Evolutionary conservation across 1,284 basidiomycete genomes (phyloP).

Genomic region (Puccinia horiana): DNA sequence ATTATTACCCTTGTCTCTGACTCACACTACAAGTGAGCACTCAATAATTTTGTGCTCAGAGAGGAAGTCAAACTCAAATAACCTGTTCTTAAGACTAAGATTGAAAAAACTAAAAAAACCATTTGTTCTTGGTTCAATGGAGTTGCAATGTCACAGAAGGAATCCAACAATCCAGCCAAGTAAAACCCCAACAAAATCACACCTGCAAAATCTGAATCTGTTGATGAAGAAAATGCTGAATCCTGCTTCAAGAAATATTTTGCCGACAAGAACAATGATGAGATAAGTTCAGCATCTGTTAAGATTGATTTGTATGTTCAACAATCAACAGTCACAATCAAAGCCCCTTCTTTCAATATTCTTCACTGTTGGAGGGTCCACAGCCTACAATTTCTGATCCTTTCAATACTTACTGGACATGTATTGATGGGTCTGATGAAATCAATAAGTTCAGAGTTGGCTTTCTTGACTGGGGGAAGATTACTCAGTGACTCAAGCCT

Average conservation of each 20-base stretch:
- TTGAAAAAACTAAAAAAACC: not conserved
- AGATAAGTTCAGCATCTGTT: not conserved
- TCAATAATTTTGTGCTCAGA: not conserved
- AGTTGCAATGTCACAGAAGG: not conserved
- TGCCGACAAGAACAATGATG: not conserved
- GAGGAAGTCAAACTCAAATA: not conserved
- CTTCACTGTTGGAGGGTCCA: not conserved
- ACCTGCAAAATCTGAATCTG: not conserved
- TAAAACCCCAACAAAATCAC: not conserved
- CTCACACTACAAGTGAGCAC: not conserved
- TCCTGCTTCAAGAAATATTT: not conserved
- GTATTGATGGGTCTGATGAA: not conserved
- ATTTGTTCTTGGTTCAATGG: not conserved
- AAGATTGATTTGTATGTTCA: not conserved
- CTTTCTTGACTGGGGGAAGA: constrained; percentile 2
- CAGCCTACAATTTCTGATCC: not conserved
- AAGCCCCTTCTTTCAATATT: not conserved
- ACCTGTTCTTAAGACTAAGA: not conserved
- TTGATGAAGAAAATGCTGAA: not conserved
- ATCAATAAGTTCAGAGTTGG: not conserved
- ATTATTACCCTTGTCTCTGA: not conserved
- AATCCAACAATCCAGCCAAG: not conserved
- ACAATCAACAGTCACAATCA: not conserved
- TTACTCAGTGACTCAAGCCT: constrained; percentile 3
- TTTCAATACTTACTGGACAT: not conserved